These are phyloP conservation scores for Cryptococcus maquisensis DNA, from an alignment of 1,284 basidiomycete species.

Conservation along the genomic window DNA sequence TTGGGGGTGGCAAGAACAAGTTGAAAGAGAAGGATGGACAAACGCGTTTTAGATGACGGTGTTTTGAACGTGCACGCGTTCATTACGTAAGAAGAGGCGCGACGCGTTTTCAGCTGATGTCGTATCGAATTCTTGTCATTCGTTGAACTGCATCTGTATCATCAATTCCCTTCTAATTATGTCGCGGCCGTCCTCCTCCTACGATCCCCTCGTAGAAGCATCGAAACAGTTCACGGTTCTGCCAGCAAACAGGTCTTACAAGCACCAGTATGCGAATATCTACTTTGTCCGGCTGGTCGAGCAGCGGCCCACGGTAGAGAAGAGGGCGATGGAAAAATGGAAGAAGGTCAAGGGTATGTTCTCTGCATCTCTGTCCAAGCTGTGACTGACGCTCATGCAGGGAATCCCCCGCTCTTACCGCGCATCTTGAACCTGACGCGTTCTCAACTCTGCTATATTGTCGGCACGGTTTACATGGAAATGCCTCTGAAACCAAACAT, in stretches of 20 bases:
- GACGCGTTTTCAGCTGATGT: constrained; percentile 1
- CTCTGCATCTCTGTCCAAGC: background rate
- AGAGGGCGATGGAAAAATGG: constrained; percentile 66
- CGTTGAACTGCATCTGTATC: too few relatives aligned
- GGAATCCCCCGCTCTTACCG: constrained; percentile 67
- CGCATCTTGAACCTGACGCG: constrained; percentile 85
- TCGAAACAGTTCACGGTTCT: constrained; percentile 46
- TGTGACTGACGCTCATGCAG: constrained; percentile 44
- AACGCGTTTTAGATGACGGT: too few relatives aligned
- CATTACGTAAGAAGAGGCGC: background rate
- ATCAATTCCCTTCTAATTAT: too few relatives aligned
- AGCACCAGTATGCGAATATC: constrained; percentile 88
- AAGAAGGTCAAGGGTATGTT: constrained; percentile 57
- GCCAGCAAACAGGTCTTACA: constrained; percentile 49
- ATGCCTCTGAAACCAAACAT: constrained; percentile 99
- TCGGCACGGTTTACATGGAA: constrained; percentile 94
- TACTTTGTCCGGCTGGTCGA: constrained; percentile 75
- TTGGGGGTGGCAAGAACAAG: background rate
- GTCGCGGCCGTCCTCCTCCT: constrained; percentile 29
- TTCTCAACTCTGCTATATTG: constrained; percentile 78
- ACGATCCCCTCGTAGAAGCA: constrained; percentile 41
- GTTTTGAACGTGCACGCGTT: too few relatives aligned
- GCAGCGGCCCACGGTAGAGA: constrained; percentile 61
- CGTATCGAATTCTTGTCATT: too few relatives aligned
- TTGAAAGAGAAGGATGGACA: background rate